A percentile compares a stretch with the other conserved stretches of the same genome.
Evolutionary conservation across 1,284 basidiomycete species (phyloP).

Genomic region (Tetrapyrgos nigripes): DNA sequence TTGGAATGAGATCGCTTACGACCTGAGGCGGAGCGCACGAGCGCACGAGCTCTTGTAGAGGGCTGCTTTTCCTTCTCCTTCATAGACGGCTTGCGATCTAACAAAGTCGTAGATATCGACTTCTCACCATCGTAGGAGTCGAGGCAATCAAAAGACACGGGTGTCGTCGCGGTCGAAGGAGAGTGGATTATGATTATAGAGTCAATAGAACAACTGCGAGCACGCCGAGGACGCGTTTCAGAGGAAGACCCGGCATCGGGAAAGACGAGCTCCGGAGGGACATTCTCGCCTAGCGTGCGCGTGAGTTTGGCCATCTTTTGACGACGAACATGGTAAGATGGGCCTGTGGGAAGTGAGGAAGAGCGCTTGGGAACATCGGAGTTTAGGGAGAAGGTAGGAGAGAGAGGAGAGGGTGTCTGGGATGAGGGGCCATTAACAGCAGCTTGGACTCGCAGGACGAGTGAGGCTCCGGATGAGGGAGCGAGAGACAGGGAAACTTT

Average conservation of each 20-base stretch:
- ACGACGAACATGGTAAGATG: slow-evolving; percentile 29
- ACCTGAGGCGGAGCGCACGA: no score
- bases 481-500: not conserved
- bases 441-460: slow-evolving; percentile 10
- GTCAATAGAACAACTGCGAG: slow-evolving; percentile 3
- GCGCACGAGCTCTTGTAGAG: no score
- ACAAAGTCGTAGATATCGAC: no score
- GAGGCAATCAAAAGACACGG: not conserved
- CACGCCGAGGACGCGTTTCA: not conserved
- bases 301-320: slow-evolving; percentile 50
- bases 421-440: not conserved
- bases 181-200: not conserved
- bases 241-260: not conserved
- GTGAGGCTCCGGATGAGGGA: not conserved
- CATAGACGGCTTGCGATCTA: no score
- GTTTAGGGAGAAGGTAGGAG: slow-evolving; percentile 9
- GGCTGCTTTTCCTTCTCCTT: no score
- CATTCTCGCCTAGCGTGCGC: slow-evolving; percentile 48
- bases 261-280: slow-evolving; percentile 47
- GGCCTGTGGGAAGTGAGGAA: not conserved
- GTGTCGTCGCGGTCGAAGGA: not conserved
- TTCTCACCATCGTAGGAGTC: not conserved
- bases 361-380: not conserved
- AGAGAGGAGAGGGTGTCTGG: slow-evolving; percentile 5
- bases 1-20: not conserved